Base-by-base conservation (phyloP, 1,284 basidiomycete genomes). In the Cryptococcus sp. region DNA sequence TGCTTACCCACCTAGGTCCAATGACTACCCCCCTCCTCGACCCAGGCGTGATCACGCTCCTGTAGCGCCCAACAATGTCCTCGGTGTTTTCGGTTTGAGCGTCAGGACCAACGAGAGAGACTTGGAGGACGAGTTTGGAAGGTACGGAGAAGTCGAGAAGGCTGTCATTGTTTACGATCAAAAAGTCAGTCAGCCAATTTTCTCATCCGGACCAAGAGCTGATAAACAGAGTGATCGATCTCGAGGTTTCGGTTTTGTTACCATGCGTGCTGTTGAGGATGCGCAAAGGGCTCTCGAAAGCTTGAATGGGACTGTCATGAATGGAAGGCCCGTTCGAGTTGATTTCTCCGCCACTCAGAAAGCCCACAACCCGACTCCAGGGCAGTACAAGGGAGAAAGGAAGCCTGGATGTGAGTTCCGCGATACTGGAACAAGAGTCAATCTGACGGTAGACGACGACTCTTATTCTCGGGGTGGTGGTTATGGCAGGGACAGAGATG, bases 91-190 rank as follows among this genome's bases (percentile, higher is more conserved):
- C 65, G 96, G 94, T 16, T 79, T 98, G 41, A 93, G 90, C 62
- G 94, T 98, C 56, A 84, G 93, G 54, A 98, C 94, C 2, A 83
- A 85, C 53, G 96, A 98, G 73, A 83, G 87, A 41, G 94, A 98
- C 72, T 79, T 98, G 45, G 89, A 97, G 64, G 87, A 94, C 59
- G 92, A 97, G 74, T 98, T 98, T 66, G 82, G 79, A 63, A 82
- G 88, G 43, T 88, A 85, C 62, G 93, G 92, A 21, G 82, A 85
- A 24, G 93, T 98, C 48, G 90, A 94, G 67, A 98, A 98, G 76
- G 91, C 93, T 34, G 88, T 88, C 48, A 92, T 98, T 62, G 96
- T 98, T n/a, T 98, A 98, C 72, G 94, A 98, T 76, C 92, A 97
- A 74, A 80, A 93, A 68, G 92, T 96, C 69, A 69, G 90, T 71